phyloP scores from a whole-genome alignment of 108 stramenopile species.

The Thalassiosira profunda region DNA sequence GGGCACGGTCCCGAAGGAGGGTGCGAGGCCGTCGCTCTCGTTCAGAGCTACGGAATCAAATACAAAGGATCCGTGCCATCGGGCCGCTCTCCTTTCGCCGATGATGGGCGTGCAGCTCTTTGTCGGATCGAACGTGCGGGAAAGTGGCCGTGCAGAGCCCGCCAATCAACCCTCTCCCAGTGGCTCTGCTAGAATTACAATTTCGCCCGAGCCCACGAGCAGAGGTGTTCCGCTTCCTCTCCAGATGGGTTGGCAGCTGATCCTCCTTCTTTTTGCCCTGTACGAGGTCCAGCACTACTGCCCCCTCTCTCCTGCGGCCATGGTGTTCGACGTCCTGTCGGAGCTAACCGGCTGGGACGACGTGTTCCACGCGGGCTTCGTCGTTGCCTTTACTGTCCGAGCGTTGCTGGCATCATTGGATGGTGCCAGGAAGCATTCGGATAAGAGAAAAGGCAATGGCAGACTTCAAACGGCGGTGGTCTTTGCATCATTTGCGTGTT shows the following conservation, averaged over 20 bases:
- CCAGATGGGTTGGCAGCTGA: not conserved
- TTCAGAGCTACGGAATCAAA: too few relatives aligned
- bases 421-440: not conserved
- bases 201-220: not conserved
- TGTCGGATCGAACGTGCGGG: not conserved
- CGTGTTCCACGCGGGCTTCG: slow-evolving; percentile 12
- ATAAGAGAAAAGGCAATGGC: not conserved
- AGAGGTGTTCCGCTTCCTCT: not conserved
- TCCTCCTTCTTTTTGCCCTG: slow-evolving; percentile 3
- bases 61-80: too few relatives aligned
- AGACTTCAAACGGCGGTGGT: not conserved
- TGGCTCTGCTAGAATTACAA: too few relatives aligned
- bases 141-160: not conserved
- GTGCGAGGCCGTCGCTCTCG: too few relatives aligned
- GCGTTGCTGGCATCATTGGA: not conserved
- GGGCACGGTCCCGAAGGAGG: too few relatives aligned
- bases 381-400: not conserved
- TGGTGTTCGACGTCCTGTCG: not conserved
- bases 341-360: not conserved
- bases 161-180: not conserved
- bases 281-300: slow-evolving; percentile 14
- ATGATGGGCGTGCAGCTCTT: slow-evolving; percentile 1
- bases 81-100: too few relatives aligned
- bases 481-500: not conserved
- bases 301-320: not conserved